Base-by-base conservation (phyloP, 768 basidiomycete species). In the Termitomyces sp. region DNA sequence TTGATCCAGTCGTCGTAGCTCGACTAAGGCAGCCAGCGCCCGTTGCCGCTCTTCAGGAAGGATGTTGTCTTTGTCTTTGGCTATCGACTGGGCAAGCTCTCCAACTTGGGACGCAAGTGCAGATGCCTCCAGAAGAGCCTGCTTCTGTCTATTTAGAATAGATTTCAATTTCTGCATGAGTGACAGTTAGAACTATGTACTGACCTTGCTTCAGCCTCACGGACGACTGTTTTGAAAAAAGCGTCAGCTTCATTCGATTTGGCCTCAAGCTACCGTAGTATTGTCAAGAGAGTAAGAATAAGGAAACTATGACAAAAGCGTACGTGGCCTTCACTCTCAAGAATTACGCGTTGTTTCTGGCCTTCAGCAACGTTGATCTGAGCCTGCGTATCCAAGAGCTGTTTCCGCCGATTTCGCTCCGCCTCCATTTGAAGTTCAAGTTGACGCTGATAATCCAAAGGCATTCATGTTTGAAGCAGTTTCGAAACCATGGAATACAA, bases 361-460 rank as follows among this genome's bases (percentile, higher is more conserved):
- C 82, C 82, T 62, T 84, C 82, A 1, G 82, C 82, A 40, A 84
- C 73, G 63, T 84, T 84, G 58, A 84, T 77, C 54, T 79, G 78
- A 0, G 82, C 82, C 61, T 82, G 77, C 0, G 82, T 84, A 62
- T 84, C 82, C 21, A 84, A 69, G 14, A 83, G 71, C 57, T 83
- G 81, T 61, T 83, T 84, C 32, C 82, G 71, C 19, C 82, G 64
- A 59, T 82, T 81, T 32, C 82, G 66, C 59, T 84, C 82, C 0
- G 82, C 82, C 64, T 82, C 80, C 81, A 83, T 82, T 64, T 83
- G 81, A 11, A 83, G 72, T 59, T 83, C 82, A 2, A 83, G 74
- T 76, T 83, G 82, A n/a, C 80, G 74, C 80, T 81, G 54, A 51
- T 19, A 17, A 3, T 44, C 3, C n/a, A 40, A 25, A 48, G 19